These are phyloP conservation scores for Penicillium psychrosexuale DNA, from an alignment of 2,329 filamentous ascomycete species.

Conservation along the genomic window DNA sequence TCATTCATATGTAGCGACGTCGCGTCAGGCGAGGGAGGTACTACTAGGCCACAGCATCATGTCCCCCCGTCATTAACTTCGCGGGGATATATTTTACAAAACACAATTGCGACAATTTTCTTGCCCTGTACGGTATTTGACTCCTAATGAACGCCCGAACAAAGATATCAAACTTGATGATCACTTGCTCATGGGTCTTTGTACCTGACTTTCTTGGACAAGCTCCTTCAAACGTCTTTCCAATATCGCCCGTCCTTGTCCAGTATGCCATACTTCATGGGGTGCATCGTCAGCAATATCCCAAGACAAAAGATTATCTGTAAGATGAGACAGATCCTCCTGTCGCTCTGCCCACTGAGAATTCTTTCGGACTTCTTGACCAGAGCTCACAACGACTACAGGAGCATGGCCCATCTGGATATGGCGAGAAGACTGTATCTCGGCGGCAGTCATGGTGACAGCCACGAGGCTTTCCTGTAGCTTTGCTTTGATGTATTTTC, in stretches of 20 bases:
- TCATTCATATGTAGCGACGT: neutral
- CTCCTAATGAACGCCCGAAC: neutral
- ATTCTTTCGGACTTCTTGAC: conserved; percentile 64
- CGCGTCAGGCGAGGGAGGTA: neutral
- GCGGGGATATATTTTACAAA: neutral
- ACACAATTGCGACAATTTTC: neutral
- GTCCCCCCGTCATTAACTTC: neutral
- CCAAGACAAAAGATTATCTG: conserved; percentile 75
- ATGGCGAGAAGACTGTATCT: conserved; percentile 71
- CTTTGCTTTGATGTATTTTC: conserved; percentile 83
- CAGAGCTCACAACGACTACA: conserved; percentile 78
- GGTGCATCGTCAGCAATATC: conserved; percentile 82
- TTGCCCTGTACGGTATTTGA: neutral
- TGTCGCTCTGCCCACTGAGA: conserved; percentile 79
- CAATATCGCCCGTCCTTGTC: conserved; percentile 68
- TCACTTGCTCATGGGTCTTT: neutral
- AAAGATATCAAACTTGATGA: neutral
- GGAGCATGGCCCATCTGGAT: conserved; percentile 76
- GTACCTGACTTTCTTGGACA: conserved; percentile 41
- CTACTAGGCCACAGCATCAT: neutral
- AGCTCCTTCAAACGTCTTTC: conserved; percentile 75
- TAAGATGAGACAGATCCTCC: conserved; percentile 76
- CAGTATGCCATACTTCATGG: conserved; percentile 78
- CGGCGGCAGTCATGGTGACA: conserved; percentile 75
- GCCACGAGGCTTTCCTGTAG: conserved; percentile 91